Evolutionary conservation across 306 rosid species (phyloP), one percentile per base, ranked within the genome.

Genomic region (Coriaria nepalensis): DNA sequence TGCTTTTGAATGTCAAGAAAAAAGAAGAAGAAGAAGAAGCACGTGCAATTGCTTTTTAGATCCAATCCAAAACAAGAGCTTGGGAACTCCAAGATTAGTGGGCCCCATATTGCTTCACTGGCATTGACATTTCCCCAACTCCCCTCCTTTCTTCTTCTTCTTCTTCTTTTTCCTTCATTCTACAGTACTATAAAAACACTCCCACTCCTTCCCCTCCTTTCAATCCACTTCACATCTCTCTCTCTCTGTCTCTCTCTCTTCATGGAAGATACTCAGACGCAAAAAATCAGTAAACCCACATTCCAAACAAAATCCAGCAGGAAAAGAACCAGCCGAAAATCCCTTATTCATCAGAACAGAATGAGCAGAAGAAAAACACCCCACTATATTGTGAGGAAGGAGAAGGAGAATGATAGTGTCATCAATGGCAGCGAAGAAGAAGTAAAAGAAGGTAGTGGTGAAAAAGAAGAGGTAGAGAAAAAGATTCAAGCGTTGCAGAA

Each of bases 41-140:
- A 70, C 34, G 49, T 53, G 80, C 69, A 71, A 33, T 14, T 63
- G 63, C 55, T 32, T 14, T 4, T 47, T 57, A 44, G 38, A 14
- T 50, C 49, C 55, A 73, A 57, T 50, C 68, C 72, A 55, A 56
- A 57, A 56, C 62, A 57, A 59, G 60, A 68, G 63, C 45, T 57
- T 43, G 52, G 68, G 77, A 45, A 53, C 44, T 53, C 53, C 81
- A 74, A 68, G 73, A 64, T 42, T 33, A 1, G 6, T 38, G 72
- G 93, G 93, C 81, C 53, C 92, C 73, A 52, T 3, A 20, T 20
- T 20, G 82, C 90, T 81, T 81, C 80, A 93, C 81, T 84, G 93
- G 82, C 93, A 72, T 84, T 81, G 80, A 77, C 95, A 88, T 76
- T 88, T 83, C 75, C 69, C 66, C 76, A 70, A 53, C 83, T 66